Base-by-base conservation (phyloP, 495 filamentous ascomycete genomes). In the Lophiotrema nucula region DNA sequence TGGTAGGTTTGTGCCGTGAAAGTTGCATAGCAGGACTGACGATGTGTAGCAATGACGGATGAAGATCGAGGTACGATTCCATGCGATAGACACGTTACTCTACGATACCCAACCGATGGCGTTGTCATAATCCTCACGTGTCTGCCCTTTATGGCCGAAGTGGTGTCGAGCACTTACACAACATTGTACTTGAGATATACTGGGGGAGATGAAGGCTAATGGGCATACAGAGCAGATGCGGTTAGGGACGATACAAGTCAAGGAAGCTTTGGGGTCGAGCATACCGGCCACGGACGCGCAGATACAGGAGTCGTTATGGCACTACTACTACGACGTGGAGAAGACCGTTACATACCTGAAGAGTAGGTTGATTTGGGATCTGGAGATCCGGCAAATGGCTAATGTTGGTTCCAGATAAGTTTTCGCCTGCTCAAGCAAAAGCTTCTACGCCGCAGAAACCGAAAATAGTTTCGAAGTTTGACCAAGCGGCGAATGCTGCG, bases 311-410 rank as follows among this genome's bases (percentile, higher is more conserved):
- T 80, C 90, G 0, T 70, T 98, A 26, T 98, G 90, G 89, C 83
- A 97, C 70, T 97, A 96, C 70, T 98, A 92, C 71, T 97, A 89
- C 67, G 92, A 98, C 69, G 77, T 96, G 23, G 82, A 83, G 23
- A 96, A 97, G 68, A 81, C 89, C 0, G 85, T 91, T 18, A 76
- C 81, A 53, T 96, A 92, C 66, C 72, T 98, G 33, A 75, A 83
- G 41, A 82, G 85, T 83, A 84, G 22, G 65, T 15, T 35, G 8
- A 8, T 35, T 15, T 15, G 31, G n/a, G n/a, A n/a, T n/a, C n/a
- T n/a, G n/a, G n/a, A n/a, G n/a, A n/a, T n/a, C n/a, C n/a, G n/a
- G n/a, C n/a, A n/a, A n/a, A n/a, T n/a, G n/a, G n/a, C n/a, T n/a
- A n/a, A n/a, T n/a, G n/a, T n/a, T n/a, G n/a, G n/a, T n/a, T n/a